Evolutionary conservation across 1,284 basidiomycete species (phyloP).

Genomic region (Rhodotorula sp.): DNA sequence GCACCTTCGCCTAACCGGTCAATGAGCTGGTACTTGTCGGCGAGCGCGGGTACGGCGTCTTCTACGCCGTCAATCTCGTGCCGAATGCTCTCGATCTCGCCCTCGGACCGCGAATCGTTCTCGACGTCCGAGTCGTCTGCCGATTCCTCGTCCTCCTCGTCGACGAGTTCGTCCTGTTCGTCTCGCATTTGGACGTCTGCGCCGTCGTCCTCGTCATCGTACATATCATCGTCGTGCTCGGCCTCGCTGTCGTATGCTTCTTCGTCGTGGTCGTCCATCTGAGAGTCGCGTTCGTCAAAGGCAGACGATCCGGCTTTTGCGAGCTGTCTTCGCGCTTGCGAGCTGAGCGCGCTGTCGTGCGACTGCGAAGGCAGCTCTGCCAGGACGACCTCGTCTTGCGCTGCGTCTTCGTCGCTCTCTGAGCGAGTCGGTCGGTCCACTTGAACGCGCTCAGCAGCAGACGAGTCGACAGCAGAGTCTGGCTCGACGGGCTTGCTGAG

Average conservation of each 20-base stretch:
- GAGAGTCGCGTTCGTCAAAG: constrained; percentile 8
- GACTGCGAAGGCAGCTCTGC: constrained; percentile 5
- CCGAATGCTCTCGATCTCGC: constrained; percentile 51
- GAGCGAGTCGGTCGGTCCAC: not conserved
- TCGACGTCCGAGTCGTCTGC: constrained; percentile 49
- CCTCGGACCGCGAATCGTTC: constrained; percentile 60
- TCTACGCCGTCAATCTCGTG: constrained; percentile 63
- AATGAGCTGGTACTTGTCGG: constrained; percentile 73
- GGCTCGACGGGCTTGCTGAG: constrained; percentile 19
- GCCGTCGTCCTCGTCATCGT: constrained; percentile 24
- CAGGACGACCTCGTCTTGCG: constrained; percentile 10
- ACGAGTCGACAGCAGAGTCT: not conserved
- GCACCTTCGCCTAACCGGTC: constrained; percentile 84
- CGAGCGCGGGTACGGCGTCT: constrained; percentile 61
- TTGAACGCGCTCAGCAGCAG: not conserved
- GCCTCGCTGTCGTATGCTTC: not conserved
- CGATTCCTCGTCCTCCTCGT: constrained; percentile 17
- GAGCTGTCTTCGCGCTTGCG: constrained; percentile 14
- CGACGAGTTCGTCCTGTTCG: constrained; percentile 28
- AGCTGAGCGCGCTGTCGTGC: constrained; percentile 1
- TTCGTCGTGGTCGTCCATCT: not conserved
- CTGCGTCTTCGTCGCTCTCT: constrained; percentile 6
- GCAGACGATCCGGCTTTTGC: constrained; percentile 8
- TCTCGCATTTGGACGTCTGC: constrained; percentile 24
- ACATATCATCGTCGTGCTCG: not conserved